These are phyloP conservation scores for Spergularia bocconei DNA, from an alignment of 148 eudicot genomes.

Conservation along the genomic window DNA sequence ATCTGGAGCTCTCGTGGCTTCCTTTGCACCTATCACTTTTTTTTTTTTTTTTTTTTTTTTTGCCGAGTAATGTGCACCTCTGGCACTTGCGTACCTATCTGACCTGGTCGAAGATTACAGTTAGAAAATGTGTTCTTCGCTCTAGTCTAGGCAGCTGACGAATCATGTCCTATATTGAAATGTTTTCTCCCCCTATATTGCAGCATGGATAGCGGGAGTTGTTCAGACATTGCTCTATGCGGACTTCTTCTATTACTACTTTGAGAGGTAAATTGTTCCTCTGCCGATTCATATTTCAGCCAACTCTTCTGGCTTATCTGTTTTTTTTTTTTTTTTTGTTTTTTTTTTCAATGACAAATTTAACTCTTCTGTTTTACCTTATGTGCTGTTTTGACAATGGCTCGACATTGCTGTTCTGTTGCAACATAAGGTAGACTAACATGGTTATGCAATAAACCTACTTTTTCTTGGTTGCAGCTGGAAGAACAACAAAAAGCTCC, in stretches of 20 bases:
- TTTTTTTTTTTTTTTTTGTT: background rate
- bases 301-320: background rate
- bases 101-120: no score
- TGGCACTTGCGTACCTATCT: no score
- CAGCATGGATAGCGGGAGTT: constrained; percentile 89
- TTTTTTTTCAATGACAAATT: background rate
- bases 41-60: background rate
- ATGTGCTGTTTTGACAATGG: background rate
- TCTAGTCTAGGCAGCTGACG: background rate
- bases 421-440: background rate
- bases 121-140: background rate
- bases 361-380: background rate
- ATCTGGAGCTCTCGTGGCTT: background rate
- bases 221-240: constrained; percentile 88
- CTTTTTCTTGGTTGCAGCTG: constrained; percentile 49
- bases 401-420: background rate
- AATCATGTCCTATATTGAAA: background rate
- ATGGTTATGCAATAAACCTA: background rate
- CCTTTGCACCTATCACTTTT: no score
- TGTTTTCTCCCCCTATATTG: constrained; percentile 14
- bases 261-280: constrained; percentile 60
- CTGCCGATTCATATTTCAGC: background rate
- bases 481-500: constrained; percentile 84
- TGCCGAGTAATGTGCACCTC: background rate
- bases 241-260: constrained; percentile 97